These are phyloP conservation scores for Melampsora occidentalis DNA, from an alignment of 1,284 basidiomycete species.

Conservation along the genomic window DNA sequence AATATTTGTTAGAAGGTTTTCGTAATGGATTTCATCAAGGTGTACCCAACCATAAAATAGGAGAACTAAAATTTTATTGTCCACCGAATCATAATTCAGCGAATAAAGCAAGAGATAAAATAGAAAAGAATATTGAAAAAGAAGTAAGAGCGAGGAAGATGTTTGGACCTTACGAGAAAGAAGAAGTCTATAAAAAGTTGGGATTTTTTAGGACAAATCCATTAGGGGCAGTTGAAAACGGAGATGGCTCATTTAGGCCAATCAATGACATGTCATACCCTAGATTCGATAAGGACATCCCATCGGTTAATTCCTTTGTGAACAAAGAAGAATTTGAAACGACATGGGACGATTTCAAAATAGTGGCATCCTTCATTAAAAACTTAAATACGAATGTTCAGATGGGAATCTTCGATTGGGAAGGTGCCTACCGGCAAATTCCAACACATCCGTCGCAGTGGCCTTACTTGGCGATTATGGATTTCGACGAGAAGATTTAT, in stretches of 20 bases:
- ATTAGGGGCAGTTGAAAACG: too few relatives aligned
- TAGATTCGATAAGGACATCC: not conserved
- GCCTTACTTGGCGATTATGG: not conserved
- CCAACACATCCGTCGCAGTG: not conserved
- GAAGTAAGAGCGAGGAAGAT: too few relatives aligned
- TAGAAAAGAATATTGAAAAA: too few relatives aligned
- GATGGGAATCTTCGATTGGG: constrained; percentile 15
- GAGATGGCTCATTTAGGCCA: too few relatives aligned
- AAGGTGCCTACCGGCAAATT: not conserved
- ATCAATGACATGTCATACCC: too few relatives aligned
- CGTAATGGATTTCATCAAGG: not conserved
- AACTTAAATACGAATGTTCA: not conserved
- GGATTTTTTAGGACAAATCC: constrained; percentile 14
- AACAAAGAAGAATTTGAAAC: too few relatives aligned
- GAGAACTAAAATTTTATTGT: too few relatives aligned
- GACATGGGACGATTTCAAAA: constrained; percentile 16
- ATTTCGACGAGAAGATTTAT: not conserved
- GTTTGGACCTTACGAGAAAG: too few relatives aligned
- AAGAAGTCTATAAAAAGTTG: not conserved
- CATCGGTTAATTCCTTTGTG: constrained; percentile 16
- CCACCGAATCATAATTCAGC: too few relatives aligned
- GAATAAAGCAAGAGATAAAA: too few relatives aligned
- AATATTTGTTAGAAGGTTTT: not conserved
- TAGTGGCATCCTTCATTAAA: not conserved
- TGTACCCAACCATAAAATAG: too few relatives aligned